Evolutionary conservation across 2,329 filamentous ascomycete species (phyloP).

Genomic region (Trichoderma guizhouense): DNA sequence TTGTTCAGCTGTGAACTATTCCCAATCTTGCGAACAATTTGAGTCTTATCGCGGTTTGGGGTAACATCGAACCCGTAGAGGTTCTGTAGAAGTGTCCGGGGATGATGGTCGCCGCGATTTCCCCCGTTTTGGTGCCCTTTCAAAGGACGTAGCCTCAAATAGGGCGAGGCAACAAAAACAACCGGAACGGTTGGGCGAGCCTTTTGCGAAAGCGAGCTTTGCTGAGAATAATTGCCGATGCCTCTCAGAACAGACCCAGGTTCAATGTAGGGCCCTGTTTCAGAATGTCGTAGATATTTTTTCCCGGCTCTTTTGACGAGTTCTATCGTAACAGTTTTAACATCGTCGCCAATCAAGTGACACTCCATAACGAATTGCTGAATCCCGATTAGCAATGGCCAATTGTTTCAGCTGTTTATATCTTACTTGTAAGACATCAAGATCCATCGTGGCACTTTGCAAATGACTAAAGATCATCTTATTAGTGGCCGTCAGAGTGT

Average conservation of each 20-base stretch:
- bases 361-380: constrained; percentile 1
- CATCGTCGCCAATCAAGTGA: not conserved
- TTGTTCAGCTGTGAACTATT: not conserved
- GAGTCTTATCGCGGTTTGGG: not conserved
- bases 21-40: not conserved
- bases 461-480: not conserved
- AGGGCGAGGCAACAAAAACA: not conserved
- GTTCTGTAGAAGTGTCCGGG: not conserved
- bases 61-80: constrained; percentile 5
- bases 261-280: constrained; percentile 1
- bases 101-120: not conserved
- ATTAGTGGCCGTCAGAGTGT: not conserved
- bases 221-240: not conserved
- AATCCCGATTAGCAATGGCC: not conserved
- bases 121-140: not conserved
- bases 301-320: not conserved
- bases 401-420: not conserved
- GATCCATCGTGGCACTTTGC: not conserved
- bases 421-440: not conserved
- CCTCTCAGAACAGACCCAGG: not conserved
- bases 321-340: not conserved
- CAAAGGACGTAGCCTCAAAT: not conserved
- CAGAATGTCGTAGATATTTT: not conserved
- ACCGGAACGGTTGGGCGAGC: not conserved
- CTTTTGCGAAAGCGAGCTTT: not conserved